A percentile compares a stretch with the other conserved stretches of the same genome.
Evolutionary conservation across 2,329 filamentous ascomycete species (phyloP).

Genomic region (Beauveria varroae): DNA sequence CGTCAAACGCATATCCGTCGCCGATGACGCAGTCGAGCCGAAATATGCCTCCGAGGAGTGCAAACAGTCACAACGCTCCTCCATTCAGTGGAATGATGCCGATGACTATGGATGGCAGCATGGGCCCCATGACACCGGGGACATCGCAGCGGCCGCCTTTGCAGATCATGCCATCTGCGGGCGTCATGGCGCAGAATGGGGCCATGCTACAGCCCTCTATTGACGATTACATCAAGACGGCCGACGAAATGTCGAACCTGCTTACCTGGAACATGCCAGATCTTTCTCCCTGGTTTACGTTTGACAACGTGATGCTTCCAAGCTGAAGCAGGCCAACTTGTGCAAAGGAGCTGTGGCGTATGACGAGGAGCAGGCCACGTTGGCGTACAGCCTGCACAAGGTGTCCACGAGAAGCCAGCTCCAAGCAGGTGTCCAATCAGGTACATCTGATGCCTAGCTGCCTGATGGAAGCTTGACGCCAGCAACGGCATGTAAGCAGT

Average conservation of each 20-base stretch:
- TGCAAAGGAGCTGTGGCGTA: not conserved
- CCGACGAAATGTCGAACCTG: constrained; percentile 20
- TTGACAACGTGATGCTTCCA: constrained; percentile 8
- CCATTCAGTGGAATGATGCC: constrained; percentile 10
- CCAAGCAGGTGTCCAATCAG: not conserved
- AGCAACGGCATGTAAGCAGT: constrained; percentile 2
- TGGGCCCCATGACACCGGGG: constrained; percentile 1
- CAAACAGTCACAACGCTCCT: not conserved
- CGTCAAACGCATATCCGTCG: constrained; percentile 9
- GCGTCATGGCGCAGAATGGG: constrained; percentile 13
- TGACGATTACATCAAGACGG: constrained; percentile 19
- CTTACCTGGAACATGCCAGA: constrained; percentile 18
- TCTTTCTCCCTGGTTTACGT: constrained; percentile 13
- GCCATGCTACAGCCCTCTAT: constrained; percentile 15
- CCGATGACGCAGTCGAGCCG: constrained; percentile 14
- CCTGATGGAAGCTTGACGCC: not conserved
- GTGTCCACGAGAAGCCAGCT: not conserved
- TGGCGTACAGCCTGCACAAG: not conserved
- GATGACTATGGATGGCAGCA: constrained; percentile 5
- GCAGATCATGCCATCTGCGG: constrained; percentile 13
- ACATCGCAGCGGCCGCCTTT: constrained; percentile 11
- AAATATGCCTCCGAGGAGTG: not conserved
- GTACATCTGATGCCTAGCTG: not conserved
- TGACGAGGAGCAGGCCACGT: not conserved
- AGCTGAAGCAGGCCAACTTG: not conserved